Evolutionary conservation across 306 rosid species (phyloP).

Genomic region (Datisca glomerata): DNA sequence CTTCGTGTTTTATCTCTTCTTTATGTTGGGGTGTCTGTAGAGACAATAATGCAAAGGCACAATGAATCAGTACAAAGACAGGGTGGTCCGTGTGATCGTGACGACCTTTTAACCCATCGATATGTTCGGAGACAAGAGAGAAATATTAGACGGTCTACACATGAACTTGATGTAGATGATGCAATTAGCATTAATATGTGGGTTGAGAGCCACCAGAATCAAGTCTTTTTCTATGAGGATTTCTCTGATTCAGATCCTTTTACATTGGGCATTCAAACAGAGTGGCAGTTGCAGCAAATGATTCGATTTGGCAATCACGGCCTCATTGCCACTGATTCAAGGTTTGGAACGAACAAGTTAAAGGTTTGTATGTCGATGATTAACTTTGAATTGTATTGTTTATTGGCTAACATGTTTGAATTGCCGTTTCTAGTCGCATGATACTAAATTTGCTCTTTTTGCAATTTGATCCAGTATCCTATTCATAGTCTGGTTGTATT

Average conservation of each 20-base stretch:
- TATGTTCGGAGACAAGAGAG: conserved; percentile 88
- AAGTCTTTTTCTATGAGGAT: conserved; percentile 68
- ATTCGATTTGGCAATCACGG: conserved; percentile 70
- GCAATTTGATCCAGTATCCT: conserved; percentile 45
- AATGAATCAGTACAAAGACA: conserved; percentile 73
- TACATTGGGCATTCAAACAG: conserved; percentile 83
- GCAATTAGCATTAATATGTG: conserved; percentile 55
- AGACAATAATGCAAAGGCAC: conserved; percentile 94
- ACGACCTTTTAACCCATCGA: conserved; percentile 84
- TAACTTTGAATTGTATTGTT: conserved; percentile 2
- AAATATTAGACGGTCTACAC: conserved; percentile 61
- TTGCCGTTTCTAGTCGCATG: conserved; percentile 9
- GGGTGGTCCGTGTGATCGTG: conserved; percentile 87
- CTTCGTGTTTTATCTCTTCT: conserved; percentile 74
- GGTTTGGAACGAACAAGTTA: conserved; percentile 75
- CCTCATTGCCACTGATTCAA: conserved; percentile 82
- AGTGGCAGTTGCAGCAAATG: conserved; percentile 95
- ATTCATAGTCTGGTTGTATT: conserved; percentile 86
- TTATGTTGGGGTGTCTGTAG: conserved; percentile 83
- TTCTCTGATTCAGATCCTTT: conserved; percentile 69
- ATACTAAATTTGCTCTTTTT: conserved; percentile 24
- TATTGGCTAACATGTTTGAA: conserved; percentile 8
- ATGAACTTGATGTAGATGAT: conserved; percentile 75
- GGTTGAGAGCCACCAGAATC: conserved; percentile 72
- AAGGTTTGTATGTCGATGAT: conserved; percentile 39